Percentiles rank a stretch among this genome's conserved stretches.
Conservation (phyloP, 306 rosid genomes). For the Cotoneaster glaucophyllus region DNA sequence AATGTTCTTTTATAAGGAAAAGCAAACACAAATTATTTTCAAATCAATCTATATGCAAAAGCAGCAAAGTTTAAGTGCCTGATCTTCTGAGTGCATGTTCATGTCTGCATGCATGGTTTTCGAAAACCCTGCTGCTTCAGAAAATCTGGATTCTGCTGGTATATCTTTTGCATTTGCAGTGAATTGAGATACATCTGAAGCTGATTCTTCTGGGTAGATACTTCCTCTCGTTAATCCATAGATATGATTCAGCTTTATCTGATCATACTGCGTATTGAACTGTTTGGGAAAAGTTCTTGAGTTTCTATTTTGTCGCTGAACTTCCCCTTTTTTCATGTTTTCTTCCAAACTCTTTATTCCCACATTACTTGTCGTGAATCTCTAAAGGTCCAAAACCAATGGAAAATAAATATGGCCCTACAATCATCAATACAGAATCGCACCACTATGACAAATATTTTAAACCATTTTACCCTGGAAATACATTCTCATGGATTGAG, state of each 20-base stretch:
- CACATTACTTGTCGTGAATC: conserved; percentile 60
- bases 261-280: conserved; percentile 29
- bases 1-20: not conserved
- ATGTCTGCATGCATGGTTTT: conserved; percentile 25
- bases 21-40: not conserved
- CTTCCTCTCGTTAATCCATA: conserved; percentile 22
- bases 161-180: conserved; percentile 18
- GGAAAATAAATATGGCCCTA: conserved; percentile 87
- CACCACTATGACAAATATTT: not conserved
- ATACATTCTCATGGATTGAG: not conserved
- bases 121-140: conserved; percentile 29
- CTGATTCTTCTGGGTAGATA: conserved; percentile 12
- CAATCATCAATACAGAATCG: conserved; percentile 19
- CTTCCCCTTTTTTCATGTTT: conserved; percentile 27
- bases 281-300: conserved; percentile 22
- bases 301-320: conserved; percentile 15
- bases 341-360: conserved; percentile 38
- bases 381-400: conserved; percentile 51
- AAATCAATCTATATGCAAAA: conserved; percentile 3
- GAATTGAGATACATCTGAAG: conserved; percentile 18
- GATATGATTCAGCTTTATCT: conserved; percentile 21
- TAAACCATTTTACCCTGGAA: not conserved
- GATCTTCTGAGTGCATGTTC: conserved; percentile 22
- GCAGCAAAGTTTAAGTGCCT: conserved; percentile 29
- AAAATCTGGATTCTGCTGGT: conserved; percentile 18